Percentiles rank a stretch among this genome's conserved stretches.
phyloP scores from a whole-genome alignment of 805 yeast species.

The Zygosaccharomyces gambellarensis region DNA sequence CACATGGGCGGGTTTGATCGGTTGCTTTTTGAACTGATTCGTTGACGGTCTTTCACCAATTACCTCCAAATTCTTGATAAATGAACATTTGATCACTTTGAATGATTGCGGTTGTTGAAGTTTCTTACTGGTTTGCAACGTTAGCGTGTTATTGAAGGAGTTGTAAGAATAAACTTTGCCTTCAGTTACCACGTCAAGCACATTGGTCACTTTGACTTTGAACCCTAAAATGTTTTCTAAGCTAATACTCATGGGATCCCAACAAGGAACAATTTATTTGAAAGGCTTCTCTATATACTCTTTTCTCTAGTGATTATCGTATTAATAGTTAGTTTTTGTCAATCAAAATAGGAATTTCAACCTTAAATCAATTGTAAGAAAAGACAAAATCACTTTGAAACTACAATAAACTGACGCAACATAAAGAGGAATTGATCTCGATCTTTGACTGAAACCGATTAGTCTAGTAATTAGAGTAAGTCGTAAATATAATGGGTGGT shows the following conservation, averaged over 20 bases:
- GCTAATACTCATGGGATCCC: slow-evolving; percentile 25
- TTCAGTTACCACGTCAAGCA: slow-evolving; percentile 50
- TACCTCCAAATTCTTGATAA: slow-evolving; percentile 50
- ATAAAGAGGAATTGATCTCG: neutral
- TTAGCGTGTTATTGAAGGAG: slow-evolving; percentile 37
- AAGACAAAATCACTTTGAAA: neutral
- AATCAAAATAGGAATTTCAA: neutral
- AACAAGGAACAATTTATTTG: neutral
- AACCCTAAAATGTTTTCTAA: slow-evolving; percentile 31
- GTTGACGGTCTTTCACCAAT: slow-evolving; percentile 37
- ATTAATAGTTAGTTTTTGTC: neutral
- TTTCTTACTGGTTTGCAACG: slow-evolving; percentile 29
- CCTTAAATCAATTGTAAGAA: neutral
- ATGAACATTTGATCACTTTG: slow-evolving; percentile 52
- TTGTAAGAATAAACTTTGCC: slow-evolving; percentile 64
- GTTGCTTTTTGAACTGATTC: slow-evolving; percentile 31
- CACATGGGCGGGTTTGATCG: slow-evolving; percentile 34
- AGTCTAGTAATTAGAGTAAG: neutral
- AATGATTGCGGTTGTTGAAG: slow-evolving; percentile 32
- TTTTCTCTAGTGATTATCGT: neutral
- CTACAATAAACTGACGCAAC: neutral
- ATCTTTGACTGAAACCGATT: neutral
- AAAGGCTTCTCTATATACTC: neutral
- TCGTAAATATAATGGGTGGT: slow-evolving; percentile 5
- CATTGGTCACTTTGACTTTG: slow-evolving; percentile 57